Evolutionary conservation across 768 basidiomycete genomes (phyloP).

Genomic region (Termitomyces eurrhizus): DNA sequence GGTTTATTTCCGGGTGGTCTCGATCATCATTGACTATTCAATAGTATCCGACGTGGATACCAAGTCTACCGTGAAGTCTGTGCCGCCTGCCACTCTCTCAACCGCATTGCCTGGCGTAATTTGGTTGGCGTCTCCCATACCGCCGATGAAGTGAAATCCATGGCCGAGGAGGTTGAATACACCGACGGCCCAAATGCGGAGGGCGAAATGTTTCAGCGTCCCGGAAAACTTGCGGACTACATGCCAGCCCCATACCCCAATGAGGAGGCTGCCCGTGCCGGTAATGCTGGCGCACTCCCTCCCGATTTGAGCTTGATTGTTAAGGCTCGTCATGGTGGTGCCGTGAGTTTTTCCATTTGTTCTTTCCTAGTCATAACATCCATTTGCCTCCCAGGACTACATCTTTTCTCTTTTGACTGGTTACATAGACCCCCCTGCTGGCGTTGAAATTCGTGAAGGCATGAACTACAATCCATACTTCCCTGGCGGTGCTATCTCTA

Average conservation of each 20-base stretch:
- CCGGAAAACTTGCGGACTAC: slow-evolving; percentile 98
- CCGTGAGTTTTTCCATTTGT: slow-evolving; percentile 52
- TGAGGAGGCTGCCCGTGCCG: slow-evolving; percentile 93
- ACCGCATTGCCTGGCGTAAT: slow-evolving; percentile 99
- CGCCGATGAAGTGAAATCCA: slow-evolving; percentile 78
- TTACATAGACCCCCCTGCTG: slow-evolving; percentile 94
- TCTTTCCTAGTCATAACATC: background rate
- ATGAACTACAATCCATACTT: slow-evolving; percentile 99
- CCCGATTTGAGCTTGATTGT: slow-evolving; percentile 96
- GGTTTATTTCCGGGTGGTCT: slow-evolving; percentile 25
- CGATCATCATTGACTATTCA: slow-evolving; percentile 10
- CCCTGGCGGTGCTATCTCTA: slow-evolving; percentile 97
- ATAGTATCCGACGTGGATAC: slow-evolving; percentile 91
- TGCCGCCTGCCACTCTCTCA: slow-evolving; percentile 97
- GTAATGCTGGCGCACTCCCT: slow-evolving; percentile 92
- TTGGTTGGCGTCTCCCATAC: slow-evolving; percentile 97
- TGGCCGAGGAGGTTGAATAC: slow-evolving; percentile 98
- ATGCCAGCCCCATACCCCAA: slow-evolving; percentile 95
- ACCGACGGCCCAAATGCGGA: slow-evolving; percentile 90
- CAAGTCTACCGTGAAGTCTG: slow-evolving; percentile 99
- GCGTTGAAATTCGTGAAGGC: slow-evolving; percentile 91
- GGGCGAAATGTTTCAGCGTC: slow-evolving; percentile 98
- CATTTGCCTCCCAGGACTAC: slow-evolving; percentile 66
- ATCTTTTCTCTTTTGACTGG: slow-evolving; percentile 96
- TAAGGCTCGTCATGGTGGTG: slow-evolving; percentile 96